phyloP scores from a whole-genome alignment of 176 grass and related monocot species.

The Neostapfia colusana region DNA sequence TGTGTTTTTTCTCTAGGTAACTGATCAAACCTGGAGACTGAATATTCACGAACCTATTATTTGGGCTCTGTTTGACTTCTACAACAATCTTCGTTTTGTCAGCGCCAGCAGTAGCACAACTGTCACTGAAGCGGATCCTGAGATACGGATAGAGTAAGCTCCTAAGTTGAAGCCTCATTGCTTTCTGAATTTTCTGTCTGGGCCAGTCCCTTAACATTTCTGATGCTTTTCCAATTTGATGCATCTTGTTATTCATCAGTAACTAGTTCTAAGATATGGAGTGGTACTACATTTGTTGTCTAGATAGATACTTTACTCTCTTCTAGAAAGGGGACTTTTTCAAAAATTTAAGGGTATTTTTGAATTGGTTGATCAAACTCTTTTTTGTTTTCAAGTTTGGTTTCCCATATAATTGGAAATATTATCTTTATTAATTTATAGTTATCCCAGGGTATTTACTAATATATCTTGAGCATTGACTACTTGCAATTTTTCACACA shows the following conservation, averaged over 20 bases:
- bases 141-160: conserved; percentile 90
- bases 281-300: neutral
- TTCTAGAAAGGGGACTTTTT: neutral
- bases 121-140: conserved; percentile 89
- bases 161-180: conserved; percentile 14
- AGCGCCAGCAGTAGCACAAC: conserved; percentile 54
- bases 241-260: neutral
- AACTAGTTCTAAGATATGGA: conserved; percentile 7
- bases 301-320: conserved; percentile 4
- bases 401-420: neutral
- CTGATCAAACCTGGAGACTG: conserved; percentile 76
- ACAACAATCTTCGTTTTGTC: conserved; percentile 72
- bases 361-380: neutral
- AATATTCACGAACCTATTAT: conserved; percentile 99
- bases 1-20: conserved; percentile 64
- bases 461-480: neutral
- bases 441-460: neutral
- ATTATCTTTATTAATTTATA: neutral
- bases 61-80: conserved; percentile 93
- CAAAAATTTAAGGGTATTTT: neutral
- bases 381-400: neutral
- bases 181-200: neutral
- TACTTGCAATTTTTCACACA: neutral
- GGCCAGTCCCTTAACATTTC: conserved; percentile 15
- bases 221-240: neutral